A percentile compares a stretch with the other conserved stretches of the same genome.
phyloP scores from a whole-genome alignment of 1,284 basidiomycete genomes.

The Cutaneotrichosporon mucoides region DNA sequence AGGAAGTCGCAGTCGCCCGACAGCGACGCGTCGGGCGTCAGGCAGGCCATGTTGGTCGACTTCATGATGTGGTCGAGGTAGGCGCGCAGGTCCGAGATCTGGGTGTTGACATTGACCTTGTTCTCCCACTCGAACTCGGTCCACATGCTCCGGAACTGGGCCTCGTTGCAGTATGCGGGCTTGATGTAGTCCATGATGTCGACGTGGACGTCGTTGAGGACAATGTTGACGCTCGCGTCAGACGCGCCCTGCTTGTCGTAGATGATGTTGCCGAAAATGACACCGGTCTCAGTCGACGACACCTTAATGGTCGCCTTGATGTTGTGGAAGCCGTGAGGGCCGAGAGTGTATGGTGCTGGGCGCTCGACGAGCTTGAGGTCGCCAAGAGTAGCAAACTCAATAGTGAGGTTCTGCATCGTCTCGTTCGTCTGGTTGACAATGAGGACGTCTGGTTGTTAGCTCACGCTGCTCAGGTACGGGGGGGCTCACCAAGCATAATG shows the following conservation, averaged over 20 bases:
- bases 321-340: slow-evolving; percentile 94
- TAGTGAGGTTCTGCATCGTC: slow-evolving; percentile 92
- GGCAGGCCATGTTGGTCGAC: slow-evolving; percentile 89
- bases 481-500: slow-evolving; percentile 61
- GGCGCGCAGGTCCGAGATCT: slow-evolving; percentile 73
- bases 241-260: slow-evolving; percentile 88
- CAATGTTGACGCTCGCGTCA: slow-evolving; percentile 72
- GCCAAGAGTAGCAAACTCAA: slow-evolving; percentile 96
- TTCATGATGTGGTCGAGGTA: slow-evolving; percentile 89
- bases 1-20: slow-evolving; percentile 92
- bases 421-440: slow-evolving; percentile 95
- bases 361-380: slow-evolving; percentile 97
- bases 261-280: slow-evolving; percentile 96
- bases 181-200: slow-evolving; percentile 99
- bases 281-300: slow-evolving; percentile 94
- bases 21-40: slow-evolving; percentile 88
- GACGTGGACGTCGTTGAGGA: slow-evolving; percentile 95
- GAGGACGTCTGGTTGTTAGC: slow-evolving; percentile 63
- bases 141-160: slow-evolving; percentile 94
- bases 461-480: no score
- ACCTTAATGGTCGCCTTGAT: slow-evolving; percentile 99
- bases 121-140: slow-evolving; percentile 99
- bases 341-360: slow-evolving; percentile 86
- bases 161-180: slow-evolving; percentile 91
- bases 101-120: slow-evolving; percentile 83